Conservation (phyloP, 495 filamentous ascomycete species). For the Neurospora intermedia region DNA sequence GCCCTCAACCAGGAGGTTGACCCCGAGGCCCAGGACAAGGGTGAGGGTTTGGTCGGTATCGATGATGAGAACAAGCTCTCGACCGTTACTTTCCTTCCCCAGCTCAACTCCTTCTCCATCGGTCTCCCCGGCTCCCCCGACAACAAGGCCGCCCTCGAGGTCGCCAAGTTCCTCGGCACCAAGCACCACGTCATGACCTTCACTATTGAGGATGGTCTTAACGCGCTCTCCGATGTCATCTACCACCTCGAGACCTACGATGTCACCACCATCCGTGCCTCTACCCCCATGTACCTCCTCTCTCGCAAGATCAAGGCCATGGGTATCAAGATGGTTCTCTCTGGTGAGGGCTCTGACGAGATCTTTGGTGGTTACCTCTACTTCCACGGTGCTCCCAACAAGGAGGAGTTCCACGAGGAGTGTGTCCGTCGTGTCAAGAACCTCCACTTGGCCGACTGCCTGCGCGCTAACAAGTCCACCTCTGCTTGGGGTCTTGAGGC, state of each 20-base stretch:
- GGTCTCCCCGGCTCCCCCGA: constrained; percentile 86
- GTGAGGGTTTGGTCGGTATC: constrained; percentile 76
- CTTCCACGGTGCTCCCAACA: constrained; percentile 88
- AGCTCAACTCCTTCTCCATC: constrained; percentile 97
- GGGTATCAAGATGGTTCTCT: constrained; percentile 98
- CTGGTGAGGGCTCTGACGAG: constrained; percentile 92
- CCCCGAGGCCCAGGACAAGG: constrained; percentile 37
- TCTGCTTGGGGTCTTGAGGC: constrained; percentile 98
- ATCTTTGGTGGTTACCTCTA: constrained; percentile 98
- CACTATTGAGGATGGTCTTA: constrained; percentile 90
- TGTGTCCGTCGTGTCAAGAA: constrained; percentile 88
- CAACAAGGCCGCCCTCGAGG: constrained; percentile 75
- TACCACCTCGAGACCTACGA: constrained; percentile 97
- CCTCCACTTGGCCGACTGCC: constrained; percentile 87
- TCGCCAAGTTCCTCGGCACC: constrained; percentile 90
- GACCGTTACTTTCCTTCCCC: constrained; percentile 82
- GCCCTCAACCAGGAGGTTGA: constrained; percentile 23
- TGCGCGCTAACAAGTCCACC: constrained; percentile 97
- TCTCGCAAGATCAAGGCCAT: constrained; percentile 98
- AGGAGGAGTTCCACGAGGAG: constrained; percentile 86
- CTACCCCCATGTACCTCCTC: constrained; percentile 96
- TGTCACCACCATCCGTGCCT: constrained; percentile 96
- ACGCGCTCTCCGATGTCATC: constrained; percentile 93
- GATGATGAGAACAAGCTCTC: constrained; percentile 82
- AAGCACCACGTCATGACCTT: constrained; percentile 98